Percentiles rank a stretch among this genome's conserved stretches.
phyloP scores from a whole-genome alignment of 2,329 filamentous ascomycete genomes.

The Xylaria polymorpha region DNA sequence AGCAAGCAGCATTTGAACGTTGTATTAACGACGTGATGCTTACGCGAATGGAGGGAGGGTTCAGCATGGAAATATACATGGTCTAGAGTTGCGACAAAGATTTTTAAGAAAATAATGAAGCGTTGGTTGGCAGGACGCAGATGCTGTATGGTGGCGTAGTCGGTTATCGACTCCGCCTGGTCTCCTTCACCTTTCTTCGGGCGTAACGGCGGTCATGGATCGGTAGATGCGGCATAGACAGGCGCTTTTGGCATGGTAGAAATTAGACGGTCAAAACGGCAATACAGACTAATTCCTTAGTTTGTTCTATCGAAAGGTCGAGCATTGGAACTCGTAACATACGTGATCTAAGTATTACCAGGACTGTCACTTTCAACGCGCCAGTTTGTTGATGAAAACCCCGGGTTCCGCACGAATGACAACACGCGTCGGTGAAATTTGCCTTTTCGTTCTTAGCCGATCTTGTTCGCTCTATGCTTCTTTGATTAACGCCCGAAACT shows the following conservation, averaged over 20 bases:
- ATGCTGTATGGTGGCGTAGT: conserved; percentile 11
- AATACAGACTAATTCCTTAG: conserved; percentile 31
- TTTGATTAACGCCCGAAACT: conserved; percentile 19
- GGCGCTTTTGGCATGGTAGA: conserved; percentile 33
- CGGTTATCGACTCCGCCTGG: conserved; percentile 13
- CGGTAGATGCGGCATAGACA: conserved; percentile 32
- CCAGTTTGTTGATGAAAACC: conserved; percentile 1
- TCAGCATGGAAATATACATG: conserved; percentile 26
- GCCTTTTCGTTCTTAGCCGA: conserved; percentile 7
- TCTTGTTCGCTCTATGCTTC: conserved; percentile 10
- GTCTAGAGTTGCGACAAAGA: conserved; percentile 29
- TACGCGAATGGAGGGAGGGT: conserved; percentile 14
- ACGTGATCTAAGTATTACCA: conserved; percentile 36
- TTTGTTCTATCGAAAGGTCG: conserved; percentile 28
- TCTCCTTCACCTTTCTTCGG: conserved; percentile 13
- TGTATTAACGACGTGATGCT: conserved; percentile 27
- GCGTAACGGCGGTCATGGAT: conserved; percentile 23
- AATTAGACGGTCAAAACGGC: conserved; percentile 29
- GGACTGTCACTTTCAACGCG: conserved; percentile 14
- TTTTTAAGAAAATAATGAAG: conserved; percentile 19
- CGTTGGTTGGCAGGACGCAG: conserved; percentile 9
- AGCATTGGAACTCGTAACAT: conserved; percentile 37
- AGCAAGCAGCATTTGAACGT: conserved; percentile 23
- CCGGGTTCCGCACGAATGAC: conserved; percentile 11
- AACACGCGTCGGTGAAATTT: not conserved